Evolutionary conservation across 169 alveolate genomes (phyloP).

Genomic region (Cyclospora cayetanensis): DNA sequence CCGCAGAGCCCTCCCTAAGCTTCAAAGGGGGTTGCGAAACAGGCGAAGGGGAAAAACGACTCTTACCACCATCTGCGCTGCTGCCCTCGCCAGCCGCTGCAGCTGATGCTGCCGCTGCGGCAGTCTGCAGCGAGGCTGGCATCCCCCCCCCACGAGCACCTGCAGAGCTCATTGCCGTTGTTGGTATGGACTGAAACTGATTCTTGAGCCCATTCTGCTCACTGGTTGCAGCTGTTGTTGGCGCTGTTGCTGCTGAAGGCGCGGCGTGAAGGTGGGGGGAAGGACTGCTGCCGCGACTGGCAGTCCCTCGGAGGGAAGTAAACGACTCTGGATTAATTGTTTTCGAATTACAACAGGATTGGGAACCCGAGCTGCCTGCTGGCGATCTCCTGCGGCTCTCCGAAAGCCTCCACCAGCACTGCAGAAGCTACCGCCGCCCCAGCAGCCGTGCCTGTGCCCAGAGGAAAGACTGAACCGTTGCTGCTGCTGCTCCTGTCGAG

Average conservation of each 20-base stretch:
- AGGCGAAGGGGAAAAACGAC: neutral
- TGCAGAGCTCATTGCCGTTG: conserved; percentile 53
- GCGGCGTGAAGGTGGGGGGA: no score
- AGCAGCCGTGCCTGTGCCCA: conserved; percentile 44
- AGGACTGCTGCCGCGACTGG: no score
- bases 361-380: neutral
- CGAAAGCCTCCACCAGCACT: conserved; percentile 4
- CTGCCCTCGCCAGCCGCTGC: conserved; percentile 7
- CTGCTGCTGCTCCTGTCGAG: conserved; percentile 1
- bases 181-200: conserved; percentile 16
- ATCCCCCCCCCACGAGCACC: conserved; percentile 55
- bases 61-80: conserved; percentile 31
- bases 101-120: conserved; percentile 54
- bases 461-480: neutral
- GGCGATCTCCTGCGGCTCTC: neutral
- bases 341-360: conserved; percentile 3
- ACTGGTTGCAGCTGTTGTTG: neutral
- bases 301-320: neutral
- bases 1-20: no score
- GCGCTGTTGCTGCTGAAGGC: conserved; percentile 52
- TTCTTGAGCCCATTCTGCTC: conserved; percentile 32
- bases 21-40: neutral
- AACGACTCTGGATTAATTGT: neutral
- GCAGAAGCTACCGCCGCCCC: conserved; percentile 51
- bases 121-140: conserved; percentile 49